Conservation (phyloP, 208 protist genomes). For the Leishmania arabica region DNA sequence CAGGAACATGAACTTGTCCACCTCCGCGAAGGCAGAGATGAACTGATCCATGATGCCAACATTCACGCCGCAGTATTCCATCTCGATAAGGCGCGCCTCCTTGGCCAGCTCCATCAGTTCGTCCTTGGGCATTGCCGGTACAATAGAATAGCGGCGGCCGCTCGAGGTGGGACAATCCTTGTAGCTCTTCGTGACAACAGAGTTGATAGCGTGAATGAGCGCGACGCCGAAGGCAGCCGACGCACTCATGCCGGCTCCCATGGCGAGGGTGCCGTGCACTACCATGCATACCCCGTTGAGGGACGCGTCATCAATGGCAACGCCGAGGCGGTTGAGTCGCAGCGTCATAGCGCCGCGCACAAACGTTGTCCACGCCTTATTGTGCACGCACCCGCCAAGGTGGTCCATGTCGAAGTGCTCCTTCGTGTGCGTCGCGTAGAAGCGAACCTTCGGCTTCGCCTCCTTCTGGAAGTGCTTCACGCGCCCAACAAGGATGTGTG, state of each 20-base stretch:
- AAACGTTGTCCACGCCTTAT: slow-evolving; percentile 75
- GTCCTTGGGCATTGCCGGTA: slow-evolving; percentile 35
- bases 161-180: slow-evolving; percentile 11
- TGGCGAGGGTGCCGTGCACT: slow-evolving; percentile 70
- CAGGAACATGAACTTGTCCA: slow-evolving; percentile 75
- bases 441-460: slow-evolving; percentile 51
- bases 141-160: slow-evolving; percentile 39
- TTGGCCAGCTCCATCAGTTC: slow-evolving; percentile 60
- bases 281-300: slow-evolving; percentile 72
- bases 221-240: slow-evolving; percentile 85
- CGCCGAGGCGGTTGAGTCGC: slow-evolving; percentile 54
- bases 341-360: slow-evolving; percentile 62
- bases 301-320: slow-evolving; percentile 31
- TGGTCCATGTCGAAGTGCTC: slow-evolving; percentile 58
- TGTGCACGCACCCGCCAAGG: slow-evolving; percentile 26
- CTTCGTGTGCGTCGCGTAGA: slow-evolving; percentile 56
- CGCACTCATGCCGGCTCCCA: slow-evolving; percentile 86
- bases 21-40: slow-evolving; percentile 71
- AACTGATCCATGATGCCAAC: slow-evolving; percentile 96
- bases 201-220: slow-evolving; percentile 56
- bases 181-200: slow-evolving; percentile 41
- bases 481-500: slow-evolving; percentile 73
- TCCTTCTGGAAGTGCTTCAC: slow-evolving; percentile 46
- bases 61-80: slow-evolving; percentile 79
- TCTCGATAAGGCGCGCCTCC: slow-evolving; percentile 79